These are phyloP conservation scores for Poa pratensis DNA, from an alignment of 176 grass and related monocot genomes.

Conservation along the genomic window DNA sequence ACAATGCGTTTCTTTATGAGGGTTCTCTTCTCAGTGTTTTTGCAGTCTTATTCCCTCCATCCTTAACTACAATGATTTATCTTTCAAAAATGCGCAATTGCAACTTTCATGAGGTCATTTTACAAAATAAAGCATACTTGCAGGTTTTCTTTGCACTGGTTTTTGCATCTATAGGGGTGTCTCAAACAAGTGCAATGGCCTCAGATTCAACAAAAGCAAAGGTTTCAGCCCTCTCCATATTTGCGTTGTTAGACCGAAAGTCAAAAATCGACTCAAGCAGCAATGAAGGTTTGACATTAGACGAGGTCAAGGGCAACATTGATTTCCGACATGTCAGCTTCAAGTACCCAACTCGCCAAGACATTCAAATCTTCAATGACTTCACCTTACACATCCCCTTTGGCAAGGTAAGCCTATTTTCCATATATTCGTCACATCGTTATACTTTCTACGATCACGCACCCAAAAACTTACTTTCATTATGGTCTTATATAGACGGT, in stretches of 20 bases:
- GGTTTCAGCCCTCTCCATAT: constrained; percentile 67
- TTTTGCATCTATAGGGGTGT: constrained; percentile 55
- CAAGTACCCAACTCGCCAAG: constrained; percentile 62
- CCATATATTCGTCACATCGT: neutral
- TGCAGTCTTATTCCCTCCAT: neutral
- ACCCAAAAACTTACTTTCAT: neutral
- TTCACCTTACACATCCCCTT: constrained; percentile 52
- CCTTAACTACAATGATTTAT: neutral
- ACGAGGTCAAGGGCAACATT: constrained; percentile 62
- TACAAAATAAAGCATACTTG: neutral
- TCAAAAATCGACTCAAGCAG: constrained; percentile 61
- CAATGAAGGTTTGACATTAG: constrained; percentile 52
- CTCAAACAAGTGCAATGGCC: constrained; percentile 71
- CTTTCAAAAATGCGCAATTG: too few species aligned
- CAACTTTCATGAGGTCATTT: neutral
- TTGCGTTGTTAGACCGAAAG: constrained; percentile 59
- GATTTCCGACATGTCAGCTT: constrained; percentile 69
- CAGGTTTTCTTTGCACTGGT: constrained; percentile 75
- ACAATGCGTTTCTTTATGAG: neutral
- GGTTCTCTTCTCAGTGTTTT: neutral
- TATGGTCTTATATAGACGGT: constrained; percentile 41
- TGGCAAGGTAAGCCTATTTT: constrained; percentile 56
- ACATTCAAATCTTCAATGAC: constrained; percentile 62
- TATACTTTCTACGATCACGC: neutral
- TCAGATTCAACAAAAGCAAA: constrained; percentile 70